Base-by-base conservation (phyloP, 2,329 filamentous ascomycete species). In the Cercospora citrullina region DNA sequence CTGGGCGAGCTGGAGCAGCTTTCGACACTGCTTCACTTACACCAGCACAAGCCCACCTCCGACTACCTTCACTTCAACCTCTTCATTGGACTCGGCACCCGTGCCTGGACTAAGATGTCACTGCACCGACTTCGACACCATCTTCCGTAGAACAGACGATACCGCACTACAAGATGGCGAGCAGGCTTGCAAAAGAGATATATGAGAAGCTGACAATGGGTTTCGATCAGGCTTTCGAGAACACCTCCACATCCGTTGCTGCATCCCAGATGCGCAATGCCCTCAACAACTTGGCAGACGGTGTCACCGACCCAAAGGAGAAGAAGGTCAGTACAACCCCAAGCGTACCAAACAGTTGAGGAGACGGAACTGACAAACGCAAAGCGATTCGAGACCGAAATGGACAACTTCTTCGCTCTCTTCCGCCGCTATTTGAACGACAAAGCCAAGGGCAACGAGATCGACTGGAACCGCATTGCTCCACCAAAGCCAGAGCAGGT, bases 381-480 rank as follows among this genome's bases (percentile, higher is more conserved):
- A 42, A 65, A 75, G 92, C 89, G 96, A 74, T 98, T 98, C 82
- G 94, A 98, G 85, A 96, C 94, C 4, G 94, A 99, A 84, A 98
- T 97, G 94, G 95, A 99, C 88, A 99, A 99, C 89, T 99, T 99
- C 87, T 99, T 99, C 80, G 91, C 93, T 69, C 91, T 99, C 71
- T 99, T 99, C 90, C 91, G 95, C 79, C 90, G 95, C 83, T 99
- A 97, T 84, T 86, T 99, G 72, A 97, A 97, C 80, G 95, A 98
- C 85, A 97, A 97, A 87, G 94, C 95, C 79, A 98, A 98, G 89
- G 94, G 94, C 81, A 97, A 95, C 80, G 89, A 89, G 79, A 94
- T 93, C 74, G 92, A 97, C 81, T 99, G 95, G 95, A 93, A 96
- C 73, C 93, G 93, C 78, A 99, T 99, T 81, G 91, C 92, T 64